phyloP scores from a whole-genome alignment of 139 green algal species.

The Micromonas pusilla region DNA sequence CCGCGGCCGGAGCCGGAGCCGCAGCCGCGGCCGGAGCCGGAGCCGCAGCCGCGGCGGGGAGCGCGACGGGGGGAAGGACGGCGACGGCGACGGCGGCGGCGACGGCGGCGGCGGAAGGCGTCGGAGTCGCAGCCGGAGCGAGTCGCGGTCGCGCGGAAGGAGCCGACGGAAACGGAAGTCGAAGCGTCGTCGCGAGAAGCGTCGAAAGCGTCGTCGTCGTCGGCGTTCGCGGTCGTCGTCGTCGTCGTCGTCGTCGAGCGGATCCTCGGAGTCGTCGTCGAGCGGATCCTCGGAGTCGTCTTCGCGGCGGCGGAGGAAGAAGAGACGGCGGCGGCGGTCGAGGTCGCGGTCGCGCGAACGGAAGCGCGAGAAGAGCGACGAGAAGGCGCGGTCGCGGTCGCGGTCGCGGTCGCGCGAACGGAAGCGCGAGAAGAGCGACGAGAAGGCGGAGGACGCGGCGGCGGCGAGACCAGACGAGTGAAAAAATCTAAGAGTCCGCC shows the following conservation, averaged over 20 bases:
- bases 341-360: no score
- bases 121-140: no score
- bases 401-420: neutral
- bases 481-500: no score
- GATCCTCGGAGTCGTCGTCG: no score
- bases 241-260: neutral
- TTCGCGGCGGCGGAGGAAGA: no score
- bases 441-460: no score
- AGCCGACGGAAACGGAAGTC: neutral
- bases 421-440: neutral
- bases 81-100: neutral
- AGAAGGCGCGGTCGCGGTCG: neutral
- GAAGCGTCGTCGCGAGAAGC: neutral
- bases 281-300: no score
- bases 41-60: neutral
- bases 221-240: neutral
- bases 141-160: neutral
- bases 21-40: neutral
- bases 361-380: neutral
- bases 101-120: neutral
- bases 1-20: neutral
- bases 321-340: no score
- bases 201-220: neutral
- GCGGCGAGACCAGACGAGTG: no score
- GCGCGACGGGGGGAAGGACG: neutral